A percentile compares a stretch with the other conserved stretches of the same genome.
Evolutionary conservation across 2,329 filamentous ascomycete genomes (phyloP).

Genomic region (Fusarium coffeatum): DNA sequence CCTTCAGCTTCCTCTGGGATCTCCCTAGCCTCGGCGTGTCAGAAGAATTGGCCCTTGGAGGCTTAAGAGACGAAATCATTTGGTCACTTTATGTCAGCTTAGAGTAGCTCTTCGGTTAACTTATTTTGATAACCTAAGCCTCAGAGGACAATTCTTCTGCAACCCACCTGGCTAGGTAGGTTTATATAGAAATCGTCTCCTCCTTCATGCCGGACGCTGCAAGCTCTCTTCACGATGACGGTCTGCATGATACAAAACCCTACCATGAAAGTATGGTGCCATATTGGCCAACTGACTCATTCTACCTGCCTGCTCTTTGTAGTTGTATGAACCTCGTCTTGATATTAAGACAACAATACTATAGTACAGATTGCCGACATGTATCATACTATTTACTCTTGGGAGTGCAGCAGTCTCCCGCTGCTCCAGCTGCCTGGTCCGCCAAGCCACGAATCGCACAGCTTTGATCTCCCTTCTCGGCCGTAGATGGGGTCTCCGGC

Average conservation of each 20-base stretch:
- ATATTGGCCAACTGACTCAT: too few species aligned
- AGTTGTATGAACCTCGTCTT: neutral
- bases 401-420: conserved; percentile 66
- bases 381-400: conserved; percentile 50
- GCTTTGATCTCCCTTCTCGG: conserved; percentile 39
- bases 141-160: too few species aligned
- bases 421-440: conserved; percentile 57
- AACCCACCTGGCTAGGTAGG: too few species aligned
- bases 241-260: neutral
- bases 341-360: neutral
- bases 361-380: neutral
- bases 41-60: too few species aligned
- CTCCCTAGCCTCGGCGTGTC: too few species aligned
- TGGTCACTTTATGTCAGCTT: too few species aligned
- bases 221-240: neutral
- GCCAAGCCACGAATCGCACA: conserved; percentile 58
- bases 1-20: neutral
- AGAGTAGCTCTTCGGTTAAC: too few species aligned
- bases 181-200: neutral
- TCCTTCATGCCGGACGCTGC: neutral
- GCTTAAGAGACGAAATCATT: too few species aligned
- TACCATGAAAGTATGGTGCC: neutral
- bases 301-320: neutral
- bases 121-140: too few species aligned
- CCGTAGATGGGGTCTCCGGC: conserved; percentile 38